Evolutionary conservation across 257 asterid species (phyloP).

Genomic region (Nyctanthes arbortristis): DNA sequence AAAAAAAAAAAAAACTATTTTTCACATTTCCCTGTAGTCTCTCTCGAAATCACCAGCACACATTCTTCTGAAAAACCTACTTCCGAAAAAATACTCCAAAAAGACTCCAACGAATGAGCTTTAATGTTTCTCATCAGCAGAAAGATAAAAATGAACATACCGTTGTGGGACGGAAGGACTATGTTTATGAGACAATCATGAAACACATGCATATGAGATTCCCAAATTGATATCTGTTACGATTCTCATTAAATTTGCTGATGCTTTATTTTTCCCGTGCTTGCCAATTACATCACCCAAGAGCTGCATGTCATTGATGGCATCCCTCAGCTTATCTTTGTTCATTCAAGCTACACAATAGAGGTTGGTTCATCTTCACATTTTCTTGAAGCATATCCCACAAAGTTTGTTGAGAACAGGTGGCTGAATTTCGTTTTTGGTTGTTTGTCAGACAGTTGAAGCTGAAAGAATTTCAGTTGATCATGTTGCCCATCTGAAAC

Average conservation of each 20-base stretch:
- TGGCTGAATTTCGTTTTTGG: slow-evolving; percentile 6
- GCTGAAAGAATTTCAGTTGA: slow-evolving; percentile 97
- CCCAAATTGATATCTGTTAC: slow-evolving; percentile 6
- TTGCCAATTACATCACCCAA: slow-evolving; percentile 37
- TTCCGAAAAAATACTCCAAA: no score
- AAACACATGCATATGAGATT: neutral
- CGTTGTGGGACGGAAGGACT: no score
- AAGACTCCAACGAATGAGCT: no score
- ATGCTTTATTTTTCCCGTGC: slow-evolving; percentile 1
- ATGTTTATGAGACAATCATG: neutral
- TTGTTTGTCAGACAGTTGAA: slow-evolving; percentile 80
- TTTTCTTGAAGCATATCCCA: slow-evolving; percentile 5
- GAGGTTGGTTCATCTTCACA: slow-evolving; percentile 55
- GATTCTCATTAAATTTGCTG: slow-evolving; percentile 6
- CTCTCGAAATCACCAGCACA: no score
- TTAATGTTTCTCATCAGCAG: no score
- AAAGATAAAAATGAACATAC: no score
- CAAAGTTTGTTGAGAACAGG: slow-evolving; percentile 16
- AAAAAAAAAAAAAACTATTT: no score
- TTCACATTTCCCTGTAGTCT: no score
- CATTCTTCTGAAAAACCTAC: no score
- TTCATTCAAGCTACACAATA: slow-evolving; percentile 78
- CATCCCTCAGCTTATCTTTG: slow-evolving; percentile 90
- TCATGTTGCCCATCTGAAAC: slow-evolving; percentile 96
- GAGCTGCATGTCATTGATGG: slow-evolving; percentile 95